Percentiles rank a stretch among this genome's conserved stretches.
Conservation (phyloP, 352 stramenopile genomes). For the Phytophthora gonapodyides region DNA sequence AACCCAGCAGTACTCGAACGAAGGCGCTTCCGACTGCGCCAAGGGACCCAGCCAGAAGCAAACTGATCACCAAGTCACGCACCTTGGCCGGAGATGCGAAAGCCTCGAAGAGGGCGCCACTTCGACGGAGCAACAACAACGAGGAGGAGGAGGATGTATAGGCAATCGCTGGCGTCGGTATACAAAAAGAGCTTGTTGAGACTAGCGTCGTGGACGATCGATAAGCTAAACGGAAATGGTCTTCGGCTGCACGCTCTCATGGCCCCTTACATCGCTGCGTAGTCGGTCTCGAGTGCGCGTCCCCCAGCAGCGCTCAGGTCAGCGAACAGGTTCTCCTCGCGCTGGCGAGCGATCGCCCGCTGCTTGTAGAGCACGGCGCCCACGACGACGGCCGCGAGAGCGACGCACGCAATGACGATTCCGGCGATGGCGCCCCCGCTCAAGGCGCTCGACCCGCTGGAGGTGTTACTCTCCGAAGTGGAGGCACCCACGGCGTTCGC, state of each 20-base stretch:
- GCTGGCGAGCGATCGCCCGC: conserved; percentile 24
- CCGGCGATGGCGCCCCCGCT: conserved; percentile 21
- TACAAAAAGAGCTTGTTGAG: not conserved
- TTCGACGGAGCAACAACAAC: conserved; percentile 28
- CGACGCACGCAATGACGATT: conserved; percentile 23
- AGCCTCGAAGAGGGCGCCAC: not conserved
- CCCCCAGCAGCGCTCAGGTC: conserved; percentile 25
- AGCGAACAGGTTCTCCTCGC: conserved; percentile 31
- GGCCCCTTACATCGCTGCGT: conserved; percentile 25
- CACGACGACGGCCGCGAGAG: conserved; percentile 24
- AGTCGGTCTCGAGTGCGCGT: conserved; percentile 27
- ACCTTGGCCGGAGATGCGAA: not conserved
- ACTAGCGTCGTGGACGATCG: not conserved
- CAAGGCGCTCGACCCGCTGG: conserved; percentile 6
- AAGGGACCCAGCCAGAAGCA: conserved; percentile 11
- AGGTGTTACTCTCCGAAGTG: conserved; percentile 11
- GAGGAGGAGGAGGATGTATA: conserved; percentile 21
- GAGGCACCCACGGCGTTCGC: conserved; percentile 8
- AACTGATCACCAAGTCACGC: conserved; percentile 8
- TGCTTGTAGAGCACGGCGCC: conserved; percentile 22
- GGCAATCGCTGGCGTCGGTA: not conserved
- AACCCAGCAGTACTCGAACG: not conserved
- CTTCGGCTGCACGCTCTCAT: not conserved
- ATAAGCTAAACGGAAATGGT: no score
- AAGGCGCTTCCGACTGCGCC: not conserved